These are phyloP conservation scores for Amanita jacksonii DNA, from an alignment of 768 basidiomycete genomes.

Conservation along the genomic window DNA sequence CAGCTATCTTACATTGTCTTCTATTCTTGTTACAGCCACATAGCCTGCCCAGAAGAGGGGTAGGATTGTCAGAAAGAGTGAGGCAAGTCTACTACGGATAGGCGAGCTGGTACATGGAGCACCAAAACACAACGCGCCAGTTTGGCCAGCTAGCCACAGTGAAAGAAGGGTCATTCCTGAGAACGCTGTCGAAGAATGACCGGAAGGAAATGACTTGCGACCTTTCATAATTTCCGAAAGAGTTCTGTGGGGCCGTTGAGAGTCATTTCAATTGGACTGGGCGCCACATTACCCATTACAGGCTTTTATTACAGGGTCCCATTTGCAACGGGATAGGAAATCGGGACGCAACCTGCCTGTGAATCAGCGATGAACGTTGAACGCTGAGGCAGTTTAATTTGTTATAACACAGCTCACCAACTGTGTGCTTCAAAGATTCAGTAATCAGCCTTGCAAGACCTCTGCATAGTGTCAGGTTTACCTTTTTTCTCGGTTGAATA, in stretches of 20 bases:
- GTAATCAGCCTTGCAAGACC: constrained; percentile 40
- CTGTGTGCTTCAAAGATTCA: constrained; percentile 43
- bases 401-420: constrained; percentile 30
- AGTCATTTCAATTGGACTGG: constrained; percentile 1
- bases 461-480: constrained; percentile 19
- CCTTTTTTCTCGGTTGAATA: neutral
- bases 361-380: neutral
- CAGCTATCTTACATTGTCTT: constrained; percentile 50
- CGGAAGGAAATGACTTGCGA: constrained; percentile 57
- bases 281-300: constrained; percentile 43
- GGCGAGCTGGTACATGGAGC: constrained; percentile 27
- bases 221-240: constrained; percentile 33
- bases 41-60: constrained; percentile 50
- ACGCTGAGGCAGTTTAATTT: neutral
- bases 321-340: constrained; percentile 56
- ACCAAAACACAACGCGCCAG: constrained; percentile 47
- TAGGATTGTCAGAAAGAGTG: constrained; percentile 36
- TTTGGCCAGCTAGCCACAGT: constrained; percentile 56
- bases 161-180: constrained; percentile 55
- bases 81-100: constrained; percentile 34
- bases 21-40: constrained; percentile 52
- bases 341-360: constrained; percentile 47
- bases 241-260: constrained; percentile 19
- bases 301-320: constrained; percentile 34
- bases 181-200: constrained; percentile 60